These are phyloP conservation scores for Penicillium sp. DNA, from an alignment of 2,329 filamentous ascomycete genomes.

Conservation along the genomic window DNA sequence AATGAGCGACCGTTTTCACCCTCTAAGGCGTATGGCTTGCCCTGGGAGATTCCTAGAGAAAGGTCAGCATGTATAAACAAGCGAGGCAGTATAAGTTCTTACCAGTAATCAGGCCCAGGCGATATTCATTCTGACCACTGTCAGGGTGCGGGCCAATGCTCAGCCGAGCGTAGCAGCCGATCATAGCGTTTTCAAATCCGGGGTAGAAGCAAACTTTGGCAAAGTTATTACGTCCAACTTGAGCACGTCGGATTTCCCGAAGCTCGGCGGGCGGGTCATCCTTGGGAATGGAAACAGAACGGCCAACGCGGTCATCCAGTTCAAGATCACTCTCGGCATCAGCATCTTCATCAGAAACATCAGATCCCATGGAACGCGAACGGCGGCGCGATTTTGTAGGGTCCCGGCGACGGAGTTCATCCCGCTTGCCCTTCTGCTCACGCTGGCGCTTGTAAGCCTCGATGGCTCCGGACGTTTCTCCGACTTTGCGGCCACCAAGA, in stretches of 20 bases:
- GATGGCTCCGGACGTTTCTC: slow-evolving; percentile 69
- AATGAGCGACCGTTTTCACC: slow-evolving; percentile 71
- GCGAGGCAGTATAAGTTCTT: slow-evolving; percentile 22
- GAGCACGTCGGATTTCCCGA: slow-evolving; percentile 77
- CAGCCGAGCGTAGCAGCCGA: slow-evolving; percentile 80
- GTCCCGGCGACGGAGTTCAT: slow-evolving; percentile 47
- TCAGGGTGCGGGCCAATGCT: slow-evolving; percentile 74
- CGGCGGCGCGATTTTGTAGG: slow-evolving; percentile 51
- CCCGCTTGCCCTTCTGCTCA: slow-evolving; percentile 55
- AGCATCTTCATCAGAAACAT: slow-evolving; percentile 59
- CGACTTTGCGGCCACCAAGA: slow-evolving; percentile 62
- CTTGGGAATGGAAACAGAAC: slow-evolving; percentile 53
- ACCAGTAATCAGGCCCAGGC: slow-evolving; percentile 87
- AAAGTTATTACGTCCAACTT: slow-evolving; percentile 82
- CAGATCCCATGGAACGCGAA: slow-evolving; percentile 62
- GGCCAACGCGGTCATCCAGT: slow-evolving; percentile 61
- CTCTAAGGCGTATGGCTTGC: slow-evolving; percentile 80
- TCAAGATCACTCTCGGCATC: slow-evolving; percentile 78
- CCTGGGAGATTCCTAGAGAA: slow-evolving; percentile 66
- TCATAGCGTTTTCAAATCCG: slow-evolving; percentile 77
- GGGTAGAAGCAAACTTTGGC: slow-evolving; percentile 91
- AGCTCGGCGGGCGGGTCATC: slow-evolving; percentile 70
- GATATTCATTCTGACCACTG: slow-evolving; percentile 74
- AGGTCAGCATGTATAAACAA: background rate
- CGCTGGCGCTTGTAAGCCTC: slow-evolving; percentile 65